Evolutionary conservation across 345 rosid species (phyloP).

Genomic region (Raphanus raphanistrum): DNA sequence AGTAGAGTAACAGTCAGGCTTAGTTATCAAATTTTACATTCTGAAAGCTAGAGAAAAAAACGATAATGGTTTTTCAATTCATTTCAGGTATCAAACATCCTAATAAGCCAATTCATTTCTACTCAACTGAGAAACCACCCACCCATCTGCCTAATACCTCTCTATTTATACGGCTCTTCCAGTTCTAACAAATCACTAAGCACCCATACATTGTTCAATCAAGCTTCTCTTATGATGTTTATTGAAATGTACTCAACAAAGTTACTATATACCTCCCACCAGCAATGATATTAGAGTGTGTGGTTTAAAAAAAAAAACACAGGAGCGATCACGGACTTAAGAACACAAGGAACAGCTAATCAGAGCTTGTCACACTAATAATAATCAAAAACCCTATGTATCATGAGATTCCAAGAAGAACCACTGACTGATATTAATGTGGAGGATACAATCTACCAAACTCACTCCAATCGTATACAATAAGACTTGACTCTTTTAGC

Average conservation of each 20-base stretch:
- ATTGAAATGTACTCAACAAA: neutral
- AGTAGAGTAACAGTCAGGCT: conserved; percentile 15
- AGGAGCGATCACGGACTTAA: neutral
- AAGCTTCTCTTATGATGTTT: neutral
- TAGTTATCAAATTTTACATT: neutral
- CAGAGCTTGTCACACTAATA: neutral
- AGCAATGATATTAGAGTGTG: neutral
- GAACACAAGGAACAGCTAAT: neutral
- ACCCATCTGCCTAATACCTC: neutral
- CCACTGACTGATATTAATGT: neutral
- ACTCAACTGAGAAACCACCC: neutral
- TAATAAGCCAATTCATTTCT: neutral
- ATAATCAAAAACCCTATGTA: neutral
- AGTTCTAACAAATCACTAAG: conserved; percentile 1
- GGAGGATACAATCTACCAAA: conserved; percentile 3
- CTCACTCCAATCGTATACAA: conserved; percentile 7
- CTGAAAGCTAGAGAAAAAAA: conserved; percentile 4
- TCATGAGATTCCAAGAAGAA: conserved; percentile 1
- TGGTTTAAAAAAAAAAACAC: neutral
- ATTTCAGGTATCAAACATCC: neutral
- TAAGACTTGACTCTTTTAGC: neutral
- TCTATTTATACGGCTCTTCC: neutral
- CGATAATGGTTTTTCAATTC: neutral
- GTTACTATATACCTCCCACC: neutral
- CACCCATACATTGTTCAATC: neutral